Conservation (phyloP, 2,329 filamentous ascomycete species). For the Cryphonectria naterciae region DNA sequence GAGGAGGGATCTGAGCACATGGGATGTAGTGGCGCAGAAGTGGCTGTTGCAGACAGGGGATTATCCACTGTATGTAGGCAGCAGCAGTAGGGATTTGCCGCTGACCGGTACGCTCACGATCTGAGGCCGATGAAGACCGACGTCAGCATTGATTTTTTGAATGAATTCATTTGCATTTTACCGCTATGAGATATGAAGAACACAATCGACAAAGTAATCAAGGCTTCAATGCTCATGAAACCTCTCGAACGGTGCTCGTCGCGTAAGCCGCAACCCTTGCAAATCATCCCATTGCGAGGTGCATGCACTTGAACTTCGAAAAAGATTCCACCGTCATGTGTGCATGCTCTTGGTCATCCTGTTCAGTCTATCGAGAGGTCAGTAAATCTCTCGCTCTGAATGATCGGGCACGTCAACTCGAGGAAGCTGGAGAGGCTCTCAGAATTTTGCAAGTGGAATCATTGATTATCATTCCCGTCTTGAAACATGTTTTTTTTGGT, state of each 20-base stretch:
- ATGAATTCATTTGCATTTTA: background rate
- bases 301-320: background rate
- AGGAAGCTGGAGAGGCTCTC: constrained; percentile 8
- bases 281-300: background rate
- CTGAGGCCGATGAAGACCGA: constrained; percentile 3
- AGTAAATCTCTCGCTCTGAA: background rate
- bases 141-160: background rate
- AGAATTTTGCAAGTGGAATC: constrained; percentile 37
- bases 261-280: background rate
- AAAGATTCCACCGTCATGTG: too few relatives aligned
- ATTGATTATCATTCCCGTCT: constrained; percentile 44
- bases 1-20: constrained; percentile 64
- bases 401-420: background rate
- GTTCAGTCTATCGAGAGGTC: background rate
- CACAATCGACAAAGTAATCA: background rate
- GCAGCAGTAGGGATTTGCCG: constrained; percentile 54
- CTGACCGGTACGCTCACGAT: constrained; percentile 45
- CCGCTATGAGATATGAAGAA: background rate
- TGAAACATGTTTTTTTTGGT: constrained; percentile 42
- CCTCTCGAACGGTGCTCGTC: background rate
- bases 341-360: background rate
- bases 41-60: constrained; percentile 54
- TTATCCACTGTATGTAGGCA: constrained; percentile 48
- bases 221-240: background rate
- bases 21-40: constrained; percentile 61